Conservation (phyloP, 2,329 filamentous ascomycete genomes). For the Piedraia hortae region DNA sequence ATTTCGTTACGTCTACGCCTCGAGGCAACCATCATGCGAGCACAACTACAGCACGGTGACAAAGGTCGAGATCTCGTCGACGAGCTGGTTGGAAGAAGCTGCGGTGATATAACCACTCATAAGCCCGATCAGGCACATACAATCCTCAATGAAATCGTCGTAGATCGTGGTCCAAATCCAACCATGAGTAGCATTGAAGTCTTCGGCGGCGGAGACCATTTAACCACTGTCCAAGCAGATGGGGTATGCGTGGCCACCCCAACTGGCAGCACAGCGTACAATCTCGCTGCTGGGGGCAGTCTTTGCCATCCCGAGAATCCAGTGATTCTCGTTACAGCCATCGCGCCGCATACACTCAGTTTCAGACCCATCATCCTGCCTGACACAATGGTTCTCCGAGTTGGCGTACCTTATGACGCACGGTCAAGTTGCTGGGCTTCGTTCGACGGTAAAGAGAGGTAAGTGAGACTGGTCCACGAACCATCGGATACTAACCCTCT, state of each 20-base stretch:
- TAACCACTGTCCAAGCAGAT: slow-evolving; percentile 79
- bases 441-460: slow-evolving; percentile 77
- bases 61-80: slow-evolving; percentile 46
- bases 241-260: slow-evolving; percentile 84
- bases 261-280: slow-evolving; percentile 85
- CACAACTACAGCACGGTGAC: slow-evolving; percentile 13
- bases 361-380: slow-evolving; percentile 93
- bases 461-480: too few relatives aligned
- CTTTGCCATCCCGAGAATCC: slow-evolving; percentile 91
- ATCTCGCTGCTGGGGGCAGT: slow-evolving; percentile 80
- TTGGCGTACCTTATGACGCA: slow-evolving; percentile 86
- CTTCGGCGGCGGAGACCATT: slow-evolving; percentile 84
- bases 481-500: neutral
- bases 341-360: slow-evolving; percentile 80
- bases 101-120: slow-evolving; percentile 63
- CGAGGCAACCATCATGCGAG: slow-evolving; percentile 80
- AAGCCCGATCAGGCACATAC: slow-evolving; percentile 59
- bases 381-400: slow-evolving; percentile 75
- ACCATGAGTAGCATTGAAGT: slow-evolving; percentile 84
- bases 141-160: slow-evolving; percentile 89
- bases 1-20: slow-evolving; percentile 72
- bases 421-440: slow-evolving; percentile 84
- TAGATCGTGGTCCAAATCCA: slow-evolving; percentile 78
- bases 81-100: slow-evolving; percentile 66
- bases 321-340: slow-evolving; percentile 78